A percentile compares a stretch with the other conserved stretches of the same genome.
Conservation (phyloP, 345 rosid species). For the Theobroma cacao region DNA sequence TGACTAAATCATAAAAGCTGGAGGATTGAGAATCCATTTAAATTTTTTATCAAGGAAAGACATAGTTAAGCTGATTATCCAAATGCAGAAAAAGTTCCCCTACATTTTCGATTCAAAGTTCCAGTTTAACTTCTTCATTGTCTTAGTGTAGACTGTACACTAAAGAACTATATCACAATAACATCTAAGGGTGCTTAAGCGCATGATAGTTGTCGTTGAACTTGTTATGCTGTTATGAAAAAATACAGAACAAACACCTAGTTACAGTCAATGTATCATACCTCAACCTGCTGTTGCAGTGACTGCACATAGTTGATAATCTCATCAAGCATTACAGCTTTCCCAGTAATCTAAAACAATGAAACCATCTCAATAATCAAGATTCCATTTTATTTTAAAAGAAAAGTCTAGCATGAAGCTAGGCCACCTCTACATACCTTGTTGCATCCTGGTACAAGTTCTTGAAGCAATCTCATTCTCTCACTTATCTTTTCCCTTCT, state of each 20-base stretch:
- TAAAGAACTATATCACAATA: not conserved
- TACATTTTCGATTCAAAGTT: not conserved
- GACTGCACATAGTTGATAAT: conserved; percentile 98
- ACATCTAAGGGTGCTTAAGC: not conserved
- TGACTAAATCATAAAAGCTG: not conserved
- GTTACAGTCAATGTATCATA: conserved; percentile 28
- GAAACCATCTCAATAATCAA: conserved; percentile 20
- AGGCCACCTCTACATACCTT: conserved; percentile 46
- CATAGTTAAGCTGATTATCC: not conserved
- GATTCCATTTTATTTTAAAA: not conserved
- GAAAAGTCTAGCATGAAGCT: not conserved
- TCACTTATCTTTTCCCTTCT: conserved; percentile 97
- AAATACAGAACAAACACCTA: not conserved
- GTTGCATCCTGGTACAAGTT: conserved; percentile 96
- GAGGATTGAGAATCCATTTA: not conserved
- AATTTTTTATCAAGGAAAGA: not conserved
- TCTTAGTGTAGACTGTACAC: not conserved
- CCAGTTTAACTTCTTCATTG: not conserved
- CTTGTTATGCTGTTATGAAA: not conserved
- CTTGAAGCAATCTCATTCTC: conserved; percentile 95
- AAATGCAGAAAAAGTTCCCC: not conserved
- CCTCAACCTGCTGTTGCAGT: conserved; percentile 97
- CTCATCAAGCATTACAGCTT: conserved; percentile 98
- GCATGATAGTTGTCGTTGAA: not conserved
- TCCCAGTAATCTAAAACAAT: conserved; percentile 78